Evolutionary conservation across 805 yeast species (phyloP), one percentile per base, ranked within the genome.

Genomic region (Yamadazyma kitorensis): DNA sequence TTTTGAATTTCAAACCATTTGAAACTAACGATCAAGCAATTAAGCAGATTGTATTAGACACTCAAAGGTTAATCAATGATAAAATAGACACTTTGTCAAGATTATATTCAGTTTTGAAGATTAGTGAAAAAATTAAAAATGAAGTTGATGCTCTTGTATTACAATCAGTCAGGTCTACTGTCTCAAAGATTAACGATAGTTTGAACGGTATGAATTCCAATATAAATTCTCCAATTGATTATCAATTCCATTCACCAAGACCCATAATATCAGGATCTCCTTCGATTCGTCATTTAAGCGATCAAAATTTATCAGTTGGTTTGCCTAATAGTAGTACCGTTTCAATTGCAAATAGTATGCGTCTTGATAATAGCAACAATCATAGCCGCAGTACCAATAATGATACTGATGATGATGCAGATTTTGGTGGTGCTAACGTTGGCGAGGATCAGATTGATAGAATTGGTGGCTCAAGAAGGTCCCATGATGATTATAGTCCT

Each of bases 101-200:
- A 49, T 67, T 85, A 35, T 80, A 86, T 10, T 83, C 88, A 41
- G 76, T 86, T 2, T 65, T 86, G 40, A 77, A 82, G 36, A 87
- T 82, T 54, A 79, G 85, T 14, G 82, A 82, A 43, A 81, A 78
- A 47, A 78, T 88, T 31, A 83, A 86, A 34, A 75, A 72, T 33
- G 96, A 89, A 55, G 84, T 87, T 3, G 93, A 87, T 51, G 70
- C 59, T 14, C 61, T 79, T 49, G 88, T 88, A 3, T 57, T 84
- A 17, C 59, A 65, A 23, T 67, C 82, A 2, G 85, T 89, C 3
- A 62, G 70, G 16, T 78, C 78, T 22, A 82, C 93, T 0, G 71
- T 87, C 2, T 56, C 61, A 23, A 75, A 71, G 45, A 80, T 76
- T 9, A 63, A 64, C 34, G 76, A 61, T 27, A 40, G n/a, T 15